These are phyloP conservation scores for Phycomyces blakesleeanus DNA, from an alignment of 192 early-diverging fungal genomes.

Conservation along the genomic window DNA sequence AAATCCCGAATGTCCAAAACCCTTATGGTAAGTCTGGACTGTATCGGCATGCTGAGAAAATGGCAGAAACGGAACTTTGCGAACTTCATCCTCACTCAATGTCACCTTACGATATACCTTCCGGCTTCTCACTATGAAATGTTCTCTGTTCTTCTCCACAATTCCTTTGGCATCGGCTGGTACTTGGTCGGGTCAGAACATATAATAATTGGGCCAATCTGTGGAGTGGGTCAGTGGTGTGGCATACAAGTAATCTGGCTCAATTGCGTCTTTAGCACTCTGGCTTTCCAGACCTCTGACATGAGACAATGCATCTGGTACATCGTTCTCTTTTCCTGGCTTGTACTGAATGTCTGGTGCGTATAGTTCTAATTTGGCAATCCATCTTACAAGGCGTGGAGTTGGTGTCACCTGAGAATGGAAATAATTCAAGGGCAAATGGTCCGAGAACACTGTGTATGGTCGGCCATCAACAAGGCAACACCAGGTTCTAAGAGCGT, in stretches of 20 bases:
- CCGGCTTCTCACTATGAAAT: too few relatives aligned
- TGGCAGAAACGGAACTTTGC: too few relatives aligned
- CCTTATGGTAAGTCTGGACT: too few relatives aligned
- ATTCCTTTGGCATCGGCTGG: not conserved
- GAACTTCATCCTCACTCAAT: too few relatives aligned
- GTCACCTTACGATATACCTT: too few relatives aligned
- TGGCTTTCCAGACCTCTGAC: not conserved
- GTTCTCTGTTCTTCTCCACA: too few relatives aligned
- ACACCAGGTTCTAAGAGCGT: constrained; percentile 13
- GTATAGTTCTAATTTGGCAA: constrained; percentile 8
- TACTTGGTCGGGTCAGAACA: too few relatives aligned
- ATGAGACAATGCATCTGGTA: constrained; percentile 7
- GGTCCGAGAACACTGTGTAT: constrained; percentile 4
- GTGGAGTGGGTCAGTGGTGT: not conserved
- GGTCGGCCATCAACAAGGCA: constrained; percentile 3
- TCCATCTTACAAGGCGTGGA: not conserved
- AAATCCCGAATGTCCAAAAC: not conserved
- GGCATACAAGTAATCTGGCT: not conserved
- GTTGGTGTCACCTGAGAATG: not conserved
- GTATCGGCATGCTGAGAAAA: too few relatives aligned
- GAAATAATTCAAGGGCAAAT: constrained; percentile 10
- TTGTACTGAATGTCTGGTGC: constrained; percentile 9
- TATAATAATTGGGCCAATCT: not conserved
- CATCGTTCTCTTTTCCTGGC: constrained; percentile 11
- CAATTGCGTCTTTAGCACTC: not conserved